These are phyloP conservation scores for Blastomyces emzantsi DNA, from an alignment of 2,329 filamentous ascomycete species.

Conservation along the genomic window DNA sequence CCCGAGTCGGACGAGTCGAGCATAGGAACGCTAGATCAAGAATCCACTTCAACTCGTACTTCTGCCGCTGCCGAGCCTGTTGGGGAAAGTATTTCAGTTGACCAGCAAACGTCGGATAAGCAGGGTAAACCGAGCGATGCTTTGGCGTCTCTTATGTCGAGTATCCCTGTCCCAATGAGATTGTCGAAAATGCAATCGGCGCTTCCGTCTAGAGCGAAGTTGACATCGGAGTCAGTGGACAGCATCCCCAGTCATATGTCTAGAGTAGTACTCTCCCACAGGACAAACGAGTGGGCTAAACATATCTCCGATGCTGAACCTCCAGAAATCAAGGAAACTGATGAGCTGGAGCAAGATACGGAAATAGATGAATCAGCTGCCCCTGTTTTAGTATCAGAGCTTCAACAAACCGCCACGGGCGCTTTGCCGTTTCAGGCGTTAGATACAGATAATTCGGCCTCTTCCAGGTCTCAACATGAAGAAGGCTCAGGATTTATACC, in stretches of 20 bases:
- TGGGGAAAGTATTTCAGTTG: background rate
- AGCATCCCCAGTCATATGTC: conserved; percentile 63
- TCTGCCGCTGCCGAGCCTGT: background rate
- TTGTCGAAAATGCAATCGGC: conserved; percentile 9
- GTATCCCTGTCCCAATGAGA: background rate
- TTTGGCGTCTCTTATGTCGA: background rate
- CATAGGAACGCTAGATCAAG: background rate
- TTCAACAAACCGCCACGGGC: conserved; percentile 51
- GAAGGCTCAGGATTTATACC: background rate
- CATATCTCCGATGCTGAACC: conserved; percentile 69
- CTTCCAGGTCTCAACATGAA: background rate
- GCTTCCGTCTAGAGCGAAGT: conserved; percentile 11
- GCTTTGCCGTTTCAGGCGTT: background rate
- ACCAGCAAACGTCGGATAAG: background rate
- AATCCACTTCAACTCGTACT: background rate
- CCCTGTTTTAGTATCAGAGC: conserved; percentile 55
- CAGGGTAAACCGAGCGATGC: background rate
- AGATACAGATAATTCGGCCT: background rate
- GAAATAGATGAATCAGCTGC: conserved; percentile 44
- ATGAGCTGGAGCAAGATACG: conserved; percentile 24
- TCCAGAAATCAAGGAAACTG: conserved; percentile 51
- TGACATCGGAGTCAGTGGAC: conserved; percentile 37
- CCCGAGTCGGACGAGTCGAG: background rate
- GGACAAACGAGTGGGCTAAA: conserved; percentile 95
- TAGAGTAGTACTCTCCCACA: conserved; percentile 68